Conservation (phyloP, 805 yeast species). For the Priceomyces haplophilus region DNA sequence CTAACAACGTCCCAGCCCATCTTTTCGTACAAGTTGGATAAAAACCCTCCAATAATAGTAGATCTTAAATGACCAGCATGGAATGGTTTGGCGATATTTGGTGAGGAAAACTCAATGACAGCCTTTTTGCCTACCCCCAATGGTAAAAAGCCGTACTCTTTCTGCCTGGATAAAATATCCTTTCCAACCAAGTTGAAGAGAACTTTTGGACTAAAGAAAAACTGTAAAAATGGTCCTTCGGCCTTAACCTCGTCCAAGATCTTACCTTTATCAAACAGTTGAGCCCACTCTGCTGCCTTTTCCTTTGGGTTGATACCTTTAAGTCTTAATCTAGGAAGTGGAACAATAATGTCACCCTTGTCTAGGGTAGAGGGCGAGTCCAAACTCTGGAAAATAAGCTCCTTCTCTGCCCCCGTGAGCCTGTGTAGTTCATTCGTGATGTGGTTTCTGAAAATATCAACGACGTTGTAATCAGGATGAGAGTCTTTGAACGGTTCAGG, state of each 20-base stretch:
- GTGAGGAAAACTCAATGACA: conserved; percentile 90
- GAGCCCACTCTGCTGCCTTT: conserved; percentile 71
- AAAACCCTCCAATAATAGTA: conserved; percentile 95
- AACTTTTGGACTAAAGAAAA: conserved; percentile 68
- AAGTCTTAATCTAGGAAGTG: conserved; percentile 81
- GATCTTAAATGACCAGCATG: conserved; percentile 99
- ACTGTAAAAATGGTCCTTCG: conserved; percentile 89
- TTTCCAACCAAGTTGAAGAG: conserved; percentile 67
- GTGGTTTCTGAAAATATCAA: conserved; percentile 86
- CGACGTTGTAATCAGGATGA: conserved; percentile 72
- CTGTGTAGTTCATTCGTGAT: conserved; percentile 74
- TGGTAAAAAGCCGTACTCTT: conserved; percentile 70
- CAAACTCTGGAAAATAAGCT: conserved; percentile 74
- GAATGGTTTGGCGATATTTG: conserved; percentile 98
- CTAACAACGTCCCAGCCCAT: conserved; percentile 91
- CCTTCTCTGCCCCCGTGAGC: conserved; percentile 68
- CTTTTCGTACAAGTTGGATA: conserved; percentile 84
- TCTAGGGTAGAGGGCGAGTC: conserved; percentile 85
- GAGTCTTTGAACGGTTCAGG: conserved; percentile 56
- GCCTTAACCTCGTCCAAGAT: conserved; percentile 70
- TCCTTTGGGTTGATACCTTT: conserved; percentile 80
- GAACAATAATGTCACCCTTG: conserved; percentile 89
- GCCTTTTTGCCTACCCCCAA: conserved; percentile 69
- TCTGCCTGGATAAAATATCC: conserved; percentile 59
- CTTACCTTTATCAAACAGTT: conserved; percentile 67